Evolutionary conservation across 78 protist species (phyloP), one percentile per base, ranked within the genome.

Genomic region (slime mould (Dictyostelium discoideum)): DNA sequence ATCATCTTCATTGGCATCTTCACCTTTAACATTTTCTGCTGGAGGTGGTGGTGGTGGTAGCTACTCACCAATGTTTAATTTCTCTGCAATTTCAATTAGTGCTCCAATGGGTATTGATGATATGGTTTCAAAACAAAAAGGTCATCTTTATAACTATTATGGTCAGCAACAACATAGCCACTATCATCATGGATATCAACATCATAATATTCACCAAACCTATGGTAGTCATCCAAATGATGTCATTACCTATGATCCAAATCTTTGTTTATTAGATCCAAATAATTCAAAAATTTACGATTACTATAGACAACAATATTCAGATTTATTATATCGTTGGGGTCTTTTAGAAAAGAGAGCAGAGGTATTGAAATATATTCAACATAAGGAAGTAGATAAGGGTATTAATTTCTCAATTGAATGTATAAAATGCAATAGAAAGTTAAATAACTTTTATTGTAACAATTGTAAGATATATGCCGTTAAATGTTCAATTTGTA

Each of bases 401-500:
- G 42, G 54, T 40, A 57, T 87, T 32, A 60, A 73, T 14, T 84
- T 87, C 77, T 69, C 67, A 5, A 85, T 85, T 63, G 90, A 46
- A 14, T 85, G 88, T 67, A 10, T 60, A 3, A 85, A 84, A 57
- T 93, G 96, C 10, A 57, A 86, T n/a, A 81, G 93, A 48, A 42
- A 67, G 24, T 40, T 93, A 5, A 73, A 85, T 44, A 87, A 84
- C 54, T 48, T 40, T 50, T 78, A 54, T 39, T 93, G 96, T 67
- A 24, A n/a, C 14, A 57, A 65, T 5, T 93, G 96, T 50, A 93
- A 84, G 63, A 74, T 87, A 63, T 93, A 73, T 86, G 92, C 85
- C 22, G 60, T 93, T 85, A 93, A 86, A 44, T 96, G 97, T 60
- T 67, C 92, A 13, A 78, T 96, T 37, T 96, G 97, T 57, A 92